Percentiles rank a stretch among this genome's conserved stretches.
These are phyloP conservation scores for Colletotrichum phormii DNA, from an alignment of 2,329 filamentous ascomycete genomes.

Conservation along the genomic window DNA sequence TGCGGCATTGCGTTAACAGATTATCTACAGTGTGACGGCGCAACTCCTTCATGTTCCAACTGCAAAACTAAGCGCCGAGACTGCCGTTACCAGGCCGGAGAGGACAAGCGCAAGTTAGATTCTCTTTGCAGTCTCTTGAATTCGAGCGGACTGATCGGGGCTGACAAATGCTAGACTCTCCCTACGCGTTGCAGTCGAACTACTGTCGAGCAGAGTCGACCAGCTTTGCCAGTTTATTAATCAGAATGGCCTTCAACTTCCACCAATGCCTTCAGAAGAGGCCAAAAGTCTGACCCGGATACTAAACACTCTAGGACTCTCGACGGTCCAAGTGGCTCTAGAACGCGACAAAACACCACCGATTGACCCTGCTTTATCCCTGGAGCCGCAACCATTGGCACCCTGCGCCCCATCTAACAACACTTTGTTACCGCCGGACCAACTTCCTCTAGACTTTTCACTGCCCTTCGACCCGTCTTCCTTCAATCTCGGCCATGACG, in stretches of 20 bases:
- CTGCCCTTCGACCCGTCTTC: background rate
- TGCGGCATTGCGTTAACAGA: background rate
- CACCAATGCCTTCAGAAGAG: slow-evolving; percentile 46
- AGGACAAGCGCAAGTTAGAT: slow-evolving; percentile 32
- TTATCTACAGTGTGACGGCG: slow-evolving; percentile 12
- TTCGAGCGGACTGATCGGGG: background rate
- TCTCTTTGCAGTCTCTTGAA: background rate
- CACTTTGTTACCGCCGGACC: background rate
- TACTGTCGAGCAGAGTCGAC: slow-evolving; percentile 19
- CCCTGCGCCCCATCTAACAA: background rate
- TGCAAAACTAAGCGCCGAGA: slow-evolving; percentile 16
- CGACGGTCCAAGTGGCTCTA: background rate
- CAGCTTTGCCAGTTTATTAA: slow-evolving; percentile 51
- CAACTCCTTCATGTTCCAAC: slow-evolving; percentile 22
- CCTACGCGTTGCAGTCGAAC: slow-evolving; percentile 25
- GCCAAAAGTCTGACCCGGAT: slow-evolving; percentile 19
- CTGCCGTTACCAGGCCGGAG: slow-evolving; percentile 20
- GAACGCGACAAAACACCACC: background rate
- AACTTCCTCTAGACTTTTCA: background rate
- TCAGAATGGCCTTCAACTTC: slow-evolving; percentile 51
- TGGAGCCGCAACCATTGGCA: background rate
- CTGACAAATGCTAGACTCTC: slow-evolving; percentile 7
- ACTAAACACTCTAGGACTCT: slow-evolving; percentile 17
- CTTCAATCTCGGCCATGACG: background rate
- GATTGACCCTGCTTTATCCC: background rate